Evolutionary conservation across 306 rosid species (phyloP).

Genomic region (Erythrophleum fordii): DNA sequence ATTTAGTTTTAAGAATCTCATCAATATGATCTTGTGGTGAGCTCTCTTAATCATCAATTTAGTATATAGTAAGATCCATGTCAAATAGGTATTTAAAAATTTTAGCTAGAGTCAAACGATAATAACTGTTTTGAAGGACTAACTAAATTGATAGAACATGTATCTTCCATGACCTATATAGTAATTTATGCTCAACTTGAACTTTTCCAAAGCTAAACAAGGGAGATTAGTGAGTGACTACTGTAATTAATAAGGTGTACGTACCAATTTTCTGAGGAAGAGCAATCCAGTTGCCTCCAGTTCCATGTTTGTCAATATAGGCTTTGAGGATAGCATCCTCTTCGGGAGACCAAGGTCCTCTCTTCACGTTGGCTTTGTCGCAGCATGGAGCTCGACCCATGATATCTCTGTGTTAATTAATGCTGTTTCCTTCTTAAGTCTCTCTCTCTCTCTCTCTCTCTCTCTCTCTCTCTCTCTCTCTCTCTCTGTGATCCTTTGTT

Average conservation of each 20-base stretch:
- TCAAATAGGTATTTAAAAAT: too few species aligned
- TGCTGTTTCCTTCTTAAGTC: neutral
- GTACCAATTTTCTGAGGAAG: conserved; percentile 98
- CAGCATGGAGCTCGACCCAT: conserved; percentile 99
- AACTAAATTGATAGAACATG: too few species aligned
- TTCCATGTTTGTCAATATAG: conserved; percentile 84
- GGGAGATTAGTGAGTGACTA: too few species aligned
- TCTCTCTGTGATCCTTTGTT: neutral
- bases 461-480: conserved; percentile 14
- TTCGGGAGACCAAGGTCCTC: conserved; percentile 98
- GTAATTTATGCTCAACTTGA: too few species aligned
- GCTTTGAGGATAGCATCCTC: conserved; percentile 87
- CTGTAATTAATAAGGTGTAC: neutral
- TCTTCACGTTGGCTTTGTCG: conserved; percentile 96
- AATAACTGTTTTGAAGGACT: too few species aligned
- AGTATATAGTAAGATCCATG: too few species aligned
- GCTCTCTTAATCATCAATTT: too few species aligned
- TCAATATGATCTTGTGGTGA: too few species aligned
- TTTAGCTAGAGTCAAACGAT: too few species aligned
- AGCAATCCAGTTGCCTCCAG: conserved; percentile 99
- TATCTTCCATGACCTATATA: too few species aligned
- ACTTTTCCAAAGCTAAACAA: too few species aligned
- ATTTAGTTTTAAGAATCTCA: too few species aligned
- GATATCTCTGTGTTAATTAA: conserved; percentile 28
- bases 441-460: conserved; percentile 19